These are phyloP conservation scores for Seminavis robusta DNA, from an alignment of 108 stramenopile genomes.

Conservation along the genomic window DNA sequence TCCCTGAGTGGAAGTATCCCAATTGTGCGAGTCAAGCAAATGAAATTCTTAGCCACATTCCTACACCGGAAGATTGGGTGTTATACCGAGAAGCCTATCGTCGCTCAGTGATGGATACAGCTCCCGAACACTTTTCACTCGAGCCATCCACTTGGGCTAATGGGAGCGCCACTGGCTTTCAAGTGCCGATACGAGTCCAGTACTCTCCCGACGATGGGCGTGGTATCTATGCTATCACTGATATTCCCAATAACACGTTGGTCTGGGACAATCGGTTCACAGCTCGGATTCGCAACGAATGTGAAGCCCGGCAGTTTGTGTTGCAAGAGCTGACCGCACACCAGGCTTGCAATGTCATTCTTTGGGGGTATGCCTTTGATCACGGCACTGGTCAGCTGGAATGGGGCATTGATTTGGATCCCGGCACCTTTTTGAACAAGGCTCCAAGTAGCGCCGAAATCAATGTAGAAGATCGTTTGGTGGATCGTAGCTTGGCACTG, in stretches of 20 bases:
- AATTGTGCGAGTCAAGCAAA: too few species aligned
- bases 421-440: not conserved
- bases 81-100: too few species aligned
- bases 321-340: not conserved
- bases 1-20: too few species aligned
- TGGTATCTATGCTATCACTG: not conserved
- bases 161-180: too few species aligned
- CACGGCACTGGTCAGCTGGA: not conserved
- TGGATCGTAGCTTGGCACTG: too few species aligned
- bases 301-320: not conserved
- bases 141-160: too few species aligned
- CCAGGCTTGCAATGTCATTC: not conserved
- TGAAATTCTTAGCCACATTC: too few species aligned
- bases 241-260: not conserved
- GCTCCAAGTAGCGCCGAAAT: not conserved
- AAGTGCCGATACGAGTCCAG: not conserved
- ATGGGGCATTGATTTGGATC: not conserved
- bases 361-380: not conserved
- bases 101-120: too few species aligned
- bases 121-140: too few species aligned
- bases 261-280: not conserved
- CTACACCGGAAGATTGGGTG: too few species aligned
- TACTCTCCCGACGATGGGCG: not conserved
- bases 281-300: not conserved
- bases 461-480: not conserved